Conservation (phyloP, 2,329 filamentous ascomycete species). For the Cladorrhinum sp. region DNA sequence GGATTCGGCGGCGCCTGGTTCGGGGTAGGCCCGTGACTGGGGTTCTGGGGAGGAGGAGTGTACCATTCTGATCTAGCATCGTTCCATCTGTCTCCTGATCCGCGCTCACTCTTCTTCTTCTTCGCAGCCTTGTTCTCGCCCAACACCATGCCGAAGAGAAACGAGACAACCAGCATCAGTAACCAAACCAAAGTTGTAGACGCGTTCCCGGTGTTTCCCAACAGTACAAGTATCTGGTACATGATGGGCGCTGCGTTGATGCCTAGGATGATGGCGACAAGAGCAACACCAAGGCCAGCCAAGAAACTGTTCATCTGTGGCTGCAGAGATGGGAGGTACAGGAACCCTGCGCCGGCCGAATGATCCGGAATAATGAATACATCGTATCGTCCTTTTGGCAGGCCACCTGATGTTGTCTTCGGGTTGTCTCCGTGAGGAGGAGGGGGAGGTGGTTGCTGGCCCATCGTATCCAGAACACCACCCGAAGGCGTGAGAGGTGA, state of each 20-base stretch:
- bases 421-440: slow-evolving; percentile 82
- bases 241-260: slow-evolving; percentile 5
- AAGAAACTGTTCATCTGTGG: slow-evolving; percentile 88
- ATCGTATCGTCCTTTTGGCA: slow-evolving; percentile 90
- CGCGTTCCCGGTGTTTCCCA: not conserved
- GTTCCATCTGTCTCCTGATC: slow-evolving; percentile 30
- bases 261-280: slow-evolving; percentile 14
- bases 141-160: slow-evolving; percentile 11
- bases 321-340: slow-evolving; percentile 88
- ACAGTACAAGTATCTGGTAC: not conserved
- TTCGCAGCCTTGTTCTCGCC: slow-evolving; percentile 10
- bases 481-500: slow-evolving; percentile 17
- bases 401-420: slow-evolving; percentile 56
- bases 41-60: slow-evolving; percentile 33
- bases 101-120: slow-evolving; percentile 26
- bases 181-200: slow-evolving; percentile 53
- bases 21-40: slow-evolving; percentile 31
- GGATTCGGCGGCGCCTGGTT: slow-evolving; percentile 26
- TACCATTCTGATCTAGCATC: slow-evolving; percentile 27
- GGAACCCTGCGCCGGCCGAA: slow-evolving; percentile 81
- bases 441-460: slow-evolving; percentile 70
- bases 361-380: slow-evolving; percentile 96
- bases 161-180: slow-evolving; percentile 13
- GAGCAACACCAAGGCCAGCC: slow-evolving; percentile 64
- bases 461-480: slow-evolving; percentile 37